These are phyloP conservation scores for Pisolithus thermaeus DNA, from an alignment of 1,284 basidiomycete species.

Conservation along the genomic window DNA sequence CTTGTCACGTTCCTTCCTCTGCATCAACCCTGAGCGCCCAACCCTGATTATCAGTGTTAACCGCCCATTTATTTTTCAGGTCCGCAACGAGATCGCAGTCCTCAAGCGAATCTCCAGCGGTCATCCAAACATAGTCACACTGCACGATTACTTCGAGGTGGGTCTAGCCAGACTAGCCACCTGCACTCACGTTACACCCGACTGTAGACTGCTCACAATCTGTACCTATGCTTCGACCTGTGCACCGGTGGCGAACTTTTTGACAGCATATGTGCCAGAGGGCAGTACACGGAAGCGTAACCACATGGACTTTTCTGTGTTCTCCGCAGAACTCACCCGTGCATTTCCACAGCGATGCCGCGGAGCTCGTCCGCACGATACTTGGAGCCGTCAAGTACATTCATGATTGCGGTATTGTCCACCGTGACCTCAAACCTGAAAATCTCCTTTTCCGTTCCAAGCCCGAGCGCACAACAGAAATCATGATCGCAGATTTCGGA, in stretches of 20 bases:
- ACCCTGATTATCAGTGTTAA: slow-evolving; percentile 6
- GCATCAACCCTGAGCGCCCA: slow-evolving; percentile 13
- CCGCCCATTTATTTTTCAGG: slow-evolving; percentile 39
- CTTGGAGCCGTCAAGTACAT: slow-evolving; percentile 88
- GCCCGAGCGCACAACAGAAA: slow-evolving; percentile 83
- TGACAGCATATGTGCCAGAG: slow-evolving; percentile 96
- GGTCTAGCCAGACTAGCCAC: slow-evolving; percentile 8
- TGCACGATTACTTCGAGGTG: slow-evolving; percentile 97
- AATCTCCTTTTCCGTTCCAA: slow-evolving; percentile 92
- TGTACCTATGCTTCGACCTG: slow-evolving; percentile 93
- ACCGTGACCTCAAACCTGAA: slow-evolving; percentile 95
- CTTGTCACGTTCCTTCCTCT: background rate
- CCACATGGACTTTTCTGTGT: slow-evolving; percentile 23
- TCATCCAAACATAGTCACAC: slow-evolving; percentile 81
- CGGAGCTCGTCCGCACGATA: slow-evolving; percentile 83
- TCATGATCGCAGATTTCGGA: slow-evolving; percentile 98
- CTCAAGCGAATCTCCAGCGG: slow-evolving; percentile 93
- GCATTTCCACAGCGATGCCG: slow-evolving; percentile 67
- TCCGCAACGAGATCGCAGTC: slow-evolving; percentile 95
- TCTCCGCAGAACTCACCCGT: slow-evolving; percentile 2
- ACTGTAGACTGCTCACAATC: slow-evolving; percentile 81
- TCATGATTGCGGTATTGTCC: slow-evolving; percentile 92
- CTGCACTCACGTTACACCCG: slow-evolving; percentile 1
- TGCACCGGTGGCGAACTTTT: slow-evolving; percentile 98
- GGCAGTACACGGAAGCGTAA: slow-evolving; percentile 92